Evolutionary conservation across 176 grass and related monocot species (phyloP), one percentile per base, ranked within the genome.

Genomic region (Areca catechu): DNA sequence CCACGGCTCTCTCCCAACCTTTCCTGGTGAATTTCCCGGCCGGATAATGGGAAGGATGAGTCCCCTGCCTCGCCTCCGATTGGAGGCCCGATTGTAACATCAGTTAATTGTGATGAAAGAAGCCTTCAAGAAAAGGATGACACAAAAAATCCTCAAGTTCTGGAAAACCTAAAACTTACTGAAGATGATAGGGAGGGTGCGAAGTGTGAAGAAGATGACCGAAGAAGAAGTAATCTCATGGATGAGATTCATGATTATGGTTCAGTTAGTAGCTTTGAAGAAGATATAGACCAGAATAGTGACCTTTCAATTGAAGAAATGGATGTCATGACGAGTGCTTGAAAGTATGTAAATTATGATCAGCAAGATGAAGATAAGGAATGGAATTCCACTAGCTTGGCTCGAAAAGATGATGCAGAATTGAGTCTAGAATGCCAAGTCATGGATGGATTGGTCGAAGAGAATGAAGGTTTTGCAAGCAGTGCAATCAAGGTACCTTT

Each of bases 221-320:
- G n/a, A n/a, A n/a, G n/a, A n/a, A 10, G 49, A 59, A 19, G 34
- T 7, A 43, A 43, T 43, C 34, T 12, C 7, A 56, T 68, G 53
- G 62, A 68, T 18, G 73, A 69, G 74, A 24, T 24, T n/a, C 30
- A 53, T 65, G 25, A 4, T 56, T 67, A 2, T 29, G 3, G 17
- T 66, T 30, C 28, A 5, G 67, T 24, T 58, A 20, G 7, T 16
- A 25, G 9, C 7, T 59, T n/a, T 5, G 48, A 24, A 48, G 48
- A 34, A 7, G 53, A 4, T 30, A 19, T 52, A 71, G 67, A 82
- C 57, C 66, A 17, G 65, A 80, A 70, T 64, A 92, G 93, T 65
- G 81, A 82, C n/a, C 52, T 90, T 62, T 80, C 81, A 23, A 4
- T 76, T 24, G 80, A 84, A 67, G 86, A 86, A 47, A 71, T 83